A percentile compares a stretch with the other conserved stretches of the same genome.
phyloP scores from a whole-genome alignment of 306 rosid species.

The Inga laurina region DNA sequence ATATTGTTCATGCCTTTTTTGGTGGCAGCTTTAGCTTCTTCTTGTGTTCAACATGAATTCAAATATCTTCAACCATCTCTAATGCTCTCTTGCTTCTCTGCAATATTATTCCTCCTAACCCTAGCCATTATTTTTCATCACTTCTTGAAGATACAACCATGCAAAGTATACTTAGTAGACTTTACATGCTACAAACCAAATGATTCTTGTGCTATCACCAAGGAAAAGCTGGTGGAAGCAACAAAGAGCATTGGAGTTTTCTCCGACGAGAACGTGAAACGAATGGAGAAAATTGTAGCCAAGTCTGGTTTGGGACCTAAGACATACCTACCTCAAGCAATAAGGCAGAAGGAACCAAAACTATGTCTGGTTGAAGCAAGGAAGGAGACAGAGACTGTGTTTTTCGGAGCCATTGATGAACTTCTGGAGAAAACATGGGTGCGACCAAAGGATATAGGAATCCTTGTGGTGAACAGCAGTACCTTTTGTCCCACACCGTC shows the following conservation, averaged over 20 bases:
- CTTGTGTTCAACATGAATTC: neutral
- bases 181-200: constrained; percentile 36
- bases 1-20: constrained; percentile 2
- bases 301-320: constrained; percentile 29
- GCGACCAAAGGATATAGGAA: constrained; percentile 11
- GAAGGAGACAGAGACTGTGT: constrained; percentile 1
- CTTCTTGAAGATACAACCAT: neutral
- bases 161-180: constrained; percentile 32
- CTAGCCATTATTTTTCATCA: neutral
- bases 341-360: constrained; percentile 1
- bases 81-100: neutral
- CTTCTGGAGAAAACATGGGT: constrained; percentile 33
- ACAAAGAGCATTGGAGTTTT: neutral
- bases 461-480: constrained; percentile 25
- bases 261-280: constrained; percentile 12
- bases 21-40: neutral
- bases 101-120: neutral
- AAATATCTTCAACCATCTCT: neutral
- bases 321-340: constrained; percentile 11
- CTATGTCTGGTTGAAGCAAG: neutral
- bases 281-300: neutral
- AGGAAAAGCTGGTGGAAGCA: neutral
- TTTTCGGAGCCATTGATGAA: constrained; percentile 21
- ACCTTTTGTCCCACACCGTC: constrained; percentile 33
- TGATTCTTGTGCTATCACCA: neutral